Base-by-base conservation (phyloP, 2,329 filamentous ascomycete species). In the Fusarium falciforme region DNA sequence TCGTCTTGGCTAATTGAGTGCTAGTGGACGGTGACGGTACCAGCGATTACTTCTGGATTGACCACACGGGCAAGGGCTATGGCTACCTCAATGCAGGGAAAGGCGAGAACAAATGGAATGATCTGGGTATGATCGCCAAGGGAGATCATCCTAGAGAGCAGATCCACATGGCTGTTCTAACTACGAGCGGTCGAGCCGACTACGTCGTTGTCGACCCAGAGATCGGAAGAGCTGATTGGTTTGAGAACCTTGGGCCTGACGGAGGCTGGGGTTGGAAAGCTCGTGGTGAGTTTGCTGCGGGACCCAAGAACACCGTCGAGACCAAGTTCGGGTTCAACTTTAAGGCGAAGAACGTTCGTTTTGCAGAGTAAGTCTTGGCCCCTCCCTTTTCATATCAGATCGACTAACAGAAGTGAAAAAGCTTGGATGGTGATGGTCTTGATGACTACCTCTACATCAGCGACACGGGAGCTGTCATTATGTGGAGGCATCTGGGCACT, bases 261-360 rank as follows among this genome's bases (percentile, higher is more conserved):
- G 42, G 42, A 1, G 42, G 42, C 12, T 47, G 42, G 42, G 42
- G 42, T 47, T 47, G 42, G 42, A 47, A 47, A 1, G 42, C 42
- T 47, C 57, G 64, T 16, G 64, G 64, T 2, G 27, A 35, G 10
- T 25, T 36, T 36, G 57, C 64, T 8, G n/a, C 44, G 1, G 64
- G 64, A 3, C 64, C 64, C 4, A 55, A 47, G 9, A 25, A 66
- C 20, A 66, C 64, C 6, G 52, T 66, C 7, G 59, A 67, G 59
- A 55, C 9, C 8, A 49, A 35, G 40, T 67, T 63, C 25, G 64
- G 49, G 16, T 67, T 60, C 29, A 52, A 27, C 2, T 67, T 63
- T 38, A 55, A 62, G n/a, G 47, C n/a, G 9, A 61, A 62, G 47
- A 67, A 67, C 33, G 59, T 67, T 4, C 64, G 59, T 5, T 67